Evolutionary conservation across 306 rosid genomes (phyloP), one percentile per base, ranked within the genome.

Genomic region (Macrotyloma uniflorum): DNA sequence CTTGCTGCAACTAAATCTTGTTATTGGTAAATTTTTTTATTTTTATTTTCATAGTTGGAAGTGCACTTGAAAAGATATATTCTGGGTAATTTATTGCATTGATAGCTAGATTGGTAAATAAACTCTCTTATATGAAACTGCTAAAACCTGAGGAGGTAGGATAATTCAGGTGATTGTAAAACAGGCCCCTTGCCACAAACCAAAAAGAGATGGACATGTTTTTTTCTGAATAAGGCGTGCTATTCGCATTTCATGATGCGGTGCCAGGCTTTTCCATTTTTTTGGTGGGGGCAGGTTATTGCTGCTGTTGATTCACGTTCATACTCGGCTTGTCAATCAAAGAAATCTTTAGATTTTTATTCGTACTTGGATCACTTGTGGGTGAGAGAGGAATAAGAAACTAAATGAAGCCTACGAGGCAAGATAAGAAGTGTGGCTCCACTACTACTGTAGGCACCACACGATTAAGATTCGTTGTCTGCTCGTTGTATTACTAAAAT

Each of bases 361-460:
- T 50, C 67, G 70, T 47, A 23, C 69, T 42, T 58, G 8, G 46
- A 49, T 47, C 9, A 20, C n/a, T 32, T 47, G 35, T 64, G 3
- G 72, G 53, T 59, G 71, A 11, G 54, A 38, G 42, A 42, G 35
- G 43, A 67, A 53, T 51, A 62, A 63, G 35, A 69, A 68, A 69
- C n/a, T 70, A 42, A 19, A 63, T 58, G 16, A 64, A 54, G 68
- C 23, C 70, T 35, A 61, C 54, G 12, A 70, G 19, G 22, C 70
- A 59, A 30, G 77, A 47, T 46, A 40, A 71, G 66, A 61, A 62
- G 40, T 49, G 78, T 36, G 78, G 72, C 45, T 79, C 55, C 72
- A 69, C 65, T 61, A 9, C 3, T 30, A 22, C 19, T 32, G 30
- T 70, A n/a, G 59, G 13, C 58, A 28, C 79, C 54, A 42, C 70